Conservation (phyloP, 1,284 basidiomycete species). For the Rhodotorula sp. region DNA sequence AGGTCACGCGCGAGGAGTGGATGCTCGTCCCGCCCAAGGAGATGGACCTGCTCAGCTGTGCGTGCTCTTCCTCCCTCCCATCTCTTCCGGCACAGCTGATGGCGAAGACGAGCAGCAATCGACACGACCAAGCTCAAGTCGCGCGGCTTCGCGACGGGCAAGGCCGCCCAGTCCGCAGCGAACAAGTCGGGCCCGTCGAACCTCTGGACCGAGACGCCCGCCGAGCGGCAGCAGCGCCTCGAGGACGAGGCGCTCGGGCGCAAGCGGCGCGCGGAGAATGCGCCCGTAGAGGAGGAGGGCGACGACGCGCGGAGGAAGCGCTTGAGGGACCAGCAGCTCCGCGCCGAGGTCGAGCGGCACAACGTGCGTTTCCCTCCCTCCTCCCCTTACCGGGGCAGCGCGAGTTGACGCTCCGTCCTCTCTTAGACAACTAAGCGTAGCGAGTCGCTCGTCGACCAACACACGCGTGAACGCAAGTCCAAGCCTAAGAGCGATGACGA, state of each 20-base stretch:
- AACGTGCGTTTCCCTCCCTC: constrained; percentile 60
- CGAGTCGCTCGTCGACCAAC: constrained; percentile 68
- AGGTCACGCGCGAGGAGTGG: constrained; percentile 82
- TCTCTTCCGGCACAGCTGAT: no score
- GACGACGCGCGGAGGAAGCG: constrained; percentile 59
- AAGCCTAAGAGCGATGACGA: constrained; percentile 54
- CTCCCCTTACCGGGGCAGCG: not conserved
- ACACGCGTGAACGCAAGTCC: constrained; percentile 54
- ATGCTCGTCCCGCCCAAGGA: constrained; percentile 87
- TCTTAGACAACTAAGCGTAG: constrained; percentile 66
- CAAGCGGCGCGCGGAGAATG: constrained; percentile 65
- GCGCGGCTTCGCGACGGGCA: constrained; percentile 65
- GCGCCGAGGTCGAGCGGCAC: constrained; percentile 69
- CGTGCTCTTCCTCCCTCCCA: constrained; percentile 44
- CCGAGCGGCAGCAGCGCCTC: constrained; percentile 76
- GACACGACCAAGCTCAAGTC: constrained; percentile 72
- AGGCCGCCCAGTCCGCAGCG: constrained; percentile 50
- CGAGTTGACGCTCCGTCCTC: not conserved
- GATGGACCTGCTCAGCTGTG: constrained; percentile 72
- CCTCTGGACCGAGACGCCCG: constrained; percentile 91
- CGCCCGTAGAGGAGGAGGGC: constrained; percentile 55
- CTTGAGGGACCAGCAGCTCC: constrained; percentile 67
- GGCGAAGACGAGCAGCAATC: constrained; percentile 54
- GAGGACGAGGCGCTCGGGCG: constrained; percentile 83
- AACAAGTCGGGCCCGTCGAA: constrained; percentile 56